Conservation (phyloP, 1,284 basidiomycete species). For the Cutaneotrichosporon sp. region DNA sequence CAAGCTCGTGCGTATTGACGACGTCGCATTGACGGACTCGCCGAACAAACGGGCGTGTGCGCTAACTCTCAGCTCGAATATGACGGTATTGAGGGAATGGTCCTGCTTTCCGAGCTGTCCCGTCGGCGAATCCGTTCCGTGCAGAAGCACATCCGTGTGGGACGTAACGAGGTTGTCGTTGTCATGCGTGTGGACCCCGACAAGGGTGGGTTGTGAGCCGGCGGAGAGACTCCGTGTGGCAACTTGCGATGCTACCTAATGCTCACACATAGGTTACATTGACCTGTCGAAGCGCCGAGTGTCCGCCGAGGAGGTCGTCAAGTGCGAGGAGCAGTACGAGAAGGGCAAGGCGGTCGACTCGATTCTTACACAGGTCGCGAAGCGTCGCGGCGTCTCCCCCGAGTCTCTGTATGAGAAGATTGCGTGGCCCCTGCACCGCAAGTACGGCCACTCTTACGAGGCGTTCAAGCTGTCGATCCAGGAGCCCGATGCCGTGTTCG, state of each 20-base stretch:
- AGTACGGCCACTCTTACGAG: constrained; percentile 94
- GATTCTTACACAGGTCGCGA: constrained; percentile 89
- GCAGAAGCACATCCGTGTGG: constrained; percentile 96
- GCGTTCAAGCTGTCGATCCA: constrained; percentile 92
- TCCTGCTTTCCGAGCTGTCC: constrained; percentile 92
- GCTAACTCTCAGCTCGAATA: constrained; percentile 73
- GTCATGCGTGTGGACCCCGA: constrained; percentile 98
- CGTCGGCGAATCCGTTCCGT: constrained; percentile 95
- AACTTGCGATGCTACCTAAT: no score
- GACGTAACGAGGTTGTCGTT: constrained; percentile 97
- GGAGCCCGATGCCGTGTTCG: constrained; percentile 81
- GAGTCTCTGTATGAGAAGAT: constrained; percentile 78
- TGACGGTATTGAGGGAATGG: constrained; percentile 99
- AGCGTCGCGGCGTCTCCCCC: constrained; percentile 60
- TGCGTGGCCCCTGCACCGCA: constrained; percentile 87
- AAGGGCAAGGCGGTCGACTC: constrained; percentile 94
- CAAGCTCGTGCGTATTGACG: constrained; percentile 68
- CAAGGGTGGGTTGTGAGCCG: constrained; percentile 63
- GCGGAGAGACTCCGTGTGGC: no score
- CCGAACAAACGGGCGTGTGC: neutral
- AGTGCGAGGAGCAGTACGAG: constrained; percentile 98
- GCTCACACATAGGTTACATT: constrained; percentile 71
- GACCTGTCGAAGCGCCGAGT: constrained; percentile 98
- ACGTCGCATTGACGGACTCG: neutral
- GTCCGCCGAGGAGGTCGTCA: constrained; percentile 96